A percentile compares a stretch with the other conserved stretches of the same genome.
phyloP scores from a whole-genome alignment of 2,329 filamentous ascomycete species.

The Knoxdaviesia capensis region DNA sequence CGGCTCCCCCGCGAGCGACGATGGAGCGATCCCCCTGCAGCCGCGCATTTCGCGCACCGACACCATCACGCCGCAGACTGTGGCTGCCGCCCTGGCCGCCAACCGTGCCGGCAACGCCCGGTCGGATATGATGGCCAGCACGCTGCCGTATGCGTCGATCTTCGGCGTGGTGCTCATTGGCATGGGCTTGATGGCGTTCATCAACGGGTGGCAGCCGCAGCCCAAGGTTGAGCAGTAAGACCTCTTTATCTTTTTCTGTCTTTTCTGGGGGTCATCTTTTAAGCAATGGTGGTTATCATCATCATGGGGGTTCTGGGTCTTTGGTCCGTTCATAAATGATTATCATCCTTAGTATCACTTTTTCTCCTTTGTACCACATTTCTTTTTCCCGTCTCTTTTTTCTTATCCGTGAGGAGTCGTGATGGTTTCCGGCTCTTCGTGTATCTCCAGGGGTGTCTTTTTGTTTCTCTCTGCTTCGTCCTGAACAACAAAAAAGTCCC shows the following conservation, averaged over 20 bases:
- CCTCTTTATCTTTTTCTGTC: not conserved
- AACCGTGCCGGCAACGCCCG: too few species aligned
- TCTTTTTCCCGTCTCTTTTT: not conserved
- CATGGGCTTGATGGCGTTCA: slow-evolving; percentile 68
- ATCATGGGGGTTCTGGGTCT: not conserved
- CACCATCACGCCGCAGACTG: slow-evolving; percentile 24
- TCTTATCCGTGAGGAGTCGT: not conserved
- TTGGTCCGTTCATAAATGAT: not conserved
- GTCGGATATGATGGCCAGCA: slow-evolving; percentile 18
- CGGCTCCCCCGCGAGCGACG: too few species aligned
- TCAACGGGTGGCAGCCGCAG: slow-evolving; percentile 57
- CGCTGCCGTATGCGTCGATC: slow-evolving; percentile 63
- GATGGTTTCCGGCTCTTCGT: not conserved
- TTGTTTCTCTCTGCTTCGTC: too few species aligned
- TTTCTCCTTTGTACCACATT: not conserved
- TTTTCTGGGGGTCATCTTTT: not conserved
- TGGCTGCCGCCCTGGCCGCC: too few species aligned
- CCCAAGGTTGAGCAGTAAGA: slow-evolving; percentile 9
- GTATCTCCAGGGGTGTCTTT: too few species aligned
- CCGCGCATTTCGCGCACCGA: slow-evolving; percentile 9
- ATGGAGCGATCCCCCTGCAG: too few species aligned
- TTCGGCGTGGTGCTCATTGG: slow-evolving; percentile 63
- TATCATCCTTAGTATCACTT: not conserved
- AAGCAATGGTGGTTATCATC: not conserved
- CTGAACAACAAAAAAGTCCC: not conserved